These are phyloP conservation scores for Phanerochaete carnosa DNA, from an alignment of 768 basidiomycete genomes.

Conservation along the genomic window DNA sequence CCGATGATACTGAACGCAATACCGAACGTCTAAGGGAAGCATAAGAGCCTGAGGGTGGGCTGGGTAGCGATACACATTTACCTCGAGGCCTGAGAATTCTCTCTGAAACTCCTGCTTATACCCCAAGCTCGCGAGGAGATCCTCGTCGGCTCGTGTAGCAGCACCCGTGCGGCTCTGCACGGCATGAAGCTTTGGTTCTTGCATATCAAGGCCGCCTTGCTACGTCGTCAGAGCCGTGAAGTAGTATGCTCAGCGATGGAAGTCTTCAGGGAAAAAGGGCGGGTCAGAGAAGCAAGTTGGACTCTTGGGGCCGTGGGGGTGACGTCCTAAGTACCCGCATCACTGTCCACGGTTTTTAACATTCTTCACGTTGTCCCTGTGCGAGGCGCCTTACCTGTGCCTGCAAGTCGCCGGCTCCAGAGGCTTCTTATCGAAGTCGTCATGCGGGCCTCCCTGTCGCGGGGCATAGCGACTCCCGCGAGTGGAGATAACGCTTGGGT, in stretches of 20 bases:
- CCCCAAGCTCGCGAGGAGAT: slow-evolving; percentile 37
- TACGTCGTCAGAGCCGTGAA: background rate
- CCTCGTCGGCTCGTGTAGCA: slow-evolving; percentile 27
- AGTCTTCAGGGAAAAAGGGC: background rate
- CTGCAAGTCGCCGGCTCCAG: background rate
- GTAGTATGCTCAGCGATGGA: background rate
- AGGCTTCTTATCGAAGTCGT: background rate
- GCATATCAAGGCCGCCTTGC: background rate
- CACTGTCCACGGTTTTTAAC: background rate
- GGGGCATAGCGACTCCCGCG: background rate
- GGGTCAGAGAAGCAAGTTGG: background rate
- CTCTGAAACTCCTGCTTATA: slow-evolving; percentile 45
- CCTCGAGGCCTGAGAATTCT: slow-evolving; percentile 34
- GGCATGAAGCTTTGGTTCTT: background rate
- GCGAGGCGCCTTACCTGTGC: background rate
- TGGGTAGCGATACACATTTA: slow-evolving; percentile 18
- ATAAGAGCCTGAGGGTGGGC: background rate
- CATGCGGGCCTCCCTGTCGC: background rate
- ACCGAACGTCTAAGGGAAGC: slow-evolving; percentile 40
- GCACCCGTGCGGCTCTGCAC: background rate
- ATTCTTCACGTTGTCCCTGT: background rate
- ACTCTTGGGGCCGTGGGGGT: background rate
- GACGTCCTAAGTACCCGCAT: background rate
- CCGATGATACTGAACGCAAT: slow-evolving; percentile 68
- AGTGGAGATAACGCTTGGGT: background rate